Evolutionary conservation across 306 rosid genomes (phyloP), one percentile per base, ranked within the genome.

Genomic region (Betula pendula): DNA sequence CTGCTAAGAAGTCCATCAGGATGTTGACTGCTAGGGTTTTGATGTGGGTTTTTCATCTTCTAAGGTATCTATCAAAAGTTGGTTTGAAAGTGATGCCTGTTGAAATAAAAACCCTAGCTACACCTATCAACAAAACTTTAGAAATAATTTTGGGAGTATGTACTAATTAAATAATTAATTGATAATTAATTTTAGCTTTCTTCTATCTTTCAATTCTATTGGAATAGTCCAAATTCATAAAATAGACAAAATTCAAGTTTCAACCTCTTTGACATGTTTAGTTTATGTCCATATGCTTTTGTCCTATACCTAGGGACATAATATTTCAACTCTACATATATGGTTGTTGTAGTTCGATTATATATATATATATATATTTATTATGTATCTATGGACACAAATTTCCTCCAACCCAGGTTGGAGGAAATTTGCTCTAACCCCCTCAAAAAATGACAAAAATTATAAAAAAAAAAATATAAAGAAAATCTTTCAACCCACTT

Each of bases 31-130:
- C 71, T 71, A 56, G 84, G 65, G 59, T 68, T 83, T 82, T 85
- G 85, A 86, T 87, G 85, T 53, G 58, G 83, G 66, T 69, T 87
- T 82, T 78, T 40, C 86, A 87, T 87, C 88, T 85, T 74, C 85
- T 77, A 87, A 71, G 72, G 91, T 88, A 77, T 6, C 91, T 62
- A 77, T 92, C 96, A 79, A 40, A 84, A 84, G 90, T 88, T 85
- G 92, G 93, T 92, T 71, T 56, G 96, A 90, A 42, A 84, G 83
- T 71, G 94, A 92, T 63, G 73, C 79, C 70, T 72, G 87, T 69
- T 87, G 89, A 89, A 77, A 65, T 70, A 63, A 73, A 85, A 88
- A 77, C 91, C 90, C 75, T 81, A 81, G 80, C 73, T 33, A 75
- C 59, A 83, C 83, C 84, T 59, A 38, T 79, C 82, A 70, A 70